Evolutionary conservation across 2,329 filamentous ascomycete species (phyloP).

Genomic region (Ascomycota sp.): DNA sequence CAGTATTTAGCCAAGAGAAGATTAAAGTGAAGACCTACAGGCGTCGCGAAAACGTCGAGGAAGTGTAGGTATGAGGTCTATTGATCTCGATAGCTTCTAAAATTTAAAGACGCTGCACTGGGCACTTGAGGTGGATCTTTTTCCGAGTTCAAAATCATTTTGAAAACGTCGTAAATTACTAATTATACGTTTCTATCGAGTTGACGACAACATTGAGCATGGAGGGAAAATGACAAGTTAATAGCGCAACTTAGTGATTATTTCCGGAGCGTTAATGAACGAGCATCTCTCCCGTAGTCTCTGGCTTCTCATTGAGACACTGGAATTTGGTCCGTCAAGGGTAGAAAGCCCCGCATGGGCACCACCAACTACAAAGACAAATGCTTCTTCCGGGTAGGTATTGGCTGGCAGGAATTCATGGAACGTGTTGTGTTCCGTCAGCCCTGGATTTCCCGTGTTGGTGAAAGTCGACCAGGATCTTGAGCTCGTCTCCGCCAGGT

Average conservation of each 20-base stretch:
- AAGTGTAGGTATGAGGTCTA: no score
- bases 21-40: no score
- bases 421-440: constrained; percentile 15
- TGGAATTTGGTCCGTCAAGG: constrained; percentile 13
- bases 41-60: no score
- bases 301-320: constrained; percentile 17
- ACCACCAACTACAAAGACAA: constrained; percentile 24
- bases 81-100: no score
- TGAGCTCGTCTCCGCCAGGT: constrained; percentile 17
- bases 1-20: no score
- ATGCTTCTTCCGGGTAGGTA: constrained; percentile 5
- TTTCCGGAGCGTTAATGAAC: constrained; percentile 21
- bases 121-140: no score
- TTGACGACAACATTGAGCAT: no score
- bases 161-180: no score
- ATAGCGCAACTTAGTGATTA: constrained; percentile 20
- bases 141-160: no score
- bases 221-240: constrained; percentile 5
- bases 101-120: no score
- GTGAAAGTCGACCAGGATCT: constrained; percentile 27
- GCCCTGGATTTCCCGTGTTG: constrained; percentile 14
- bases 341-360: constrained; percentile 19
- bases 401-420: constrained; percentile 19
- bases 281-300: constrained; percentile 23
- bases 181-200: no score